A percentile compares a stretch with the other conserved stretches of the same genome.
Evolutionary conservation across 1,139 yeast genomes (phyloP).

Genomic region (Geotrichum citri-aurantii): DNA sequence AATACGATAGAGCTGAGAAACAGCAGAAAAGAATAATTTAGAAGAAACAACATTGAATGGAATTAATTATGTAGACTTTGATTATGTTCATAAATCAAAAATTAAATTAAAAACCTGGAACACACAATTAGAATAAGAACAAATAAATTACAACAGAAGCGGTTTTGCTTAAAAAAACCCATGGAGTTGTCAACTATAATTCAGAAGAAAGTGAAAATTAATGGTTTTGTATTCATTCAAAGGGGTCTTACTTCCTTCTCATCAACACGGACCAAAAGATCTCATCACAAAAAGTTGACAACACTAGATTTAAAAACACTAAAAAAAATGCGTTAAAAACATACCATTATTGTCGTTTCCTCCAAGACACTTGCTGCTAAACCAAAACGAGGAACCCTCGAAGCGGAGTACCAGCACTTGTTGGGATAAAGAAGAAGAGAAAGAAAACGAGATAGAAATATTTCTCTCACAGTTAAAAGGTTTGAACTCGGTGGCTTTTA

Average conservation of each 20-base stretch:
- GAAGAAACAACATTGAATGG: not conserved
- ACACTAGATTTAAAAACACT: not conserved
- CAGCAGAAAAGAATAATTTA: not conserved
- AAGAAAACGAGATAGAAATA: not conserved
- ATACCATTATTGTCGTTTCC: not conserved
- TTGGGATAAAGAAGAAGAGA: not conserved
- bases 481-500: not conserved
- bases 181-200: not conserved
- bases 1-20: not conserved
- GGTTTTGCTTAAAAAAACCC: not conserved
- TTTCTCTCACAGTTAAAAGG: not conserved
- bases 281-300: slow-evolving; percentile 30
- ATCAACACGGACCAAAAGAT: slow-evolving; percentile 40
- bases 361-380: not conserved
- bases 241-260: slow-evolving; percentile 41
- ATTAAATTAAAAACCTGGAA: not conserved
- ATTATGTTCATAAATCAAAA: no score
- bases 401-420: not conserved
- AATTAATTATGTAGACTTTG: not conserved
- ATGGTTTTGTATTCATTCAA: slow-evolving; percentile 34
- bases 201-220: slow-evolving; percentile 20
- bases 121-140: not conserved
- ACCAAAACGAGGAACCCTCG: not conserved
- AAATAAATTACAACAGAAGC: not conserved
- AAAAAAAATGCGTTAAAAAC: not conserved